A percentile compares a stretch with the other conserved stretches of the same genome.
Conservation (phyloP, 192 early-diverging fungal species). For the Coemansia interrupta region DNA sequence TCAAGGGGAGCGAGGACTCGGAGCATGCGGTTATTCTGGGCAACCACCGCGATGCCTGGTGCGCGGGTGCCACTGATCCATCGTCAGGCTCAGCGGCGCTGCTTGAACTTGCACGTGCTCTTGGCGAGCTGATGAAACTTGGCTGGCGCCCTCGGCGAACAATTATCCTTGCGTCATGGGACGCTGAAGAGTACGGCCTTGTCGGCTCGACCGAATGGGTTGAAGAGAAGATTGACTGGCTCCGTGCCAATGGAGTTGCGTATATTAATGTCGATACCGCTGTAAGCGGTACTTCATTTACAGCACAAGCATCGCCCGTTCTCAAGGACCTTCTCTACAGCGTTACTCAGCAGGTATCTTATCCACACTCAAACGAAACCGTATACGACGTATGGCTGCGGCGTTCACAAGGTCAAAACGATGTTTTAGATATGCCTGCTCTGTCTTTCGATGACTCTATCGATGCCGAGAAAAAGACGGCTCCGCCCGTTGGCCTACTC, state of each 20-base stretch:
- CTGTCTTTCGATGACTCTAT: neutral
- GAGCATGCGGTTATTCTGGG: conserved; percentile 57
- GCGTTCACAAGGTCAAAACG: conserved; percentile 1
- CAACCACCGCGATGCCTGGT: conserved; percentile 67
- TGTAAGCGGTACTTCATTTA: conserved; percentile 52
- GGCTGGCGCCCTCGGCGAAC: conserved; percentile 64
- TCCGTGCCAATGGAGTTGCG: conserved; percentile 49
- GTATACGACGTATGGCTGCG: conserved; percentile 56
- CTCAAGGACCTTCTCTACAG: conserved; percentile 48
- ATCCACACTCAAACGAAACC: conserved; percentile 46
- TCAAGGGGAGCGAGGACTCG: conserved; percentile 53
- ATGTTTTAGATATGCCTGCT: too few species aligned
- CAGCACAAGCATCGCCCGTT: conserved; percentile 49
- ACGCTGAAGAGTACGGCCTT: conserved; percentile 63
- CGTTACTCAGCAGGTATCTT: conserved; percentile 46
- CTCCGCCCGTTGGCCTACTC: conserved; percentile 28
- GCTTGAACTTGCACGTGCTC: conserved; percentile 54
- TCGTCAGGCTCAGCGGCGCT: conserved; percentile 59
- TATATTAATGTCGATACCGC: conserved; percentile 62
- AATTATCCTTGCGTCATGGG: conserved; percentile 61
- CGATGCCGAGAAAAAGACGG: neutral
- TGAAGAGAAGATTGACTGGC: conserved; percentile 56
- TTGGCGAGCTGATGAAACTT: conserved; percentile 53
- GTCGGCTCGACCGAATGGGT: conserved; percentile 68
- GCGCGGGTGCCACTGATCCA: conserved; percentile 61